phyloP scores from a whole-genome alignment of 495 filamentous ascomycete species.

The Aspergillus panamensis region DNA sequence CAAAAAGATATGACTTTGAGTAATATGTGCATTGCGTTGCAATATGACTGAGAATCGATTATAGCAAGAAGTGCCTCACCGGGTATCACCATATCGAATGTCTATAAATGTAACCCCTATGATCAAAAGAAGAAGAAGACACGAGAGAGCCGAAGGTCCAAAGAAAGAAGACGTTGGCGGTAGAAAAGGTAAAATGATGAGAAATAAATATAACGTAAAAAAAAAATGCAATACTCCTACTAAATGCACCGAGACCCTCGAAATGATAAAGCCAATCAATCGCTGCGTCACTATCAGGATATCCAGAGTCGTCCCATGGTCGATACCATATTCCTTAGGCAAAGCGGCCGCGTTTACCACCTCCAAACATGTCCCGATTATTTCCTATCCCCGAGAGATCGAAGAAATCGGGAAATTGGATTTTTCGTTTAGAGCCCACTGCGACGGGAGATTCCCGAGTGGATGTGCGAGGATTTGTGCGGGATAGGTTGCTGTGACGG shows the following conservation, averaged over 20 bases:
- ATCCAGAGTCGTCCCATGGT: slow-evolving; percentile 38
- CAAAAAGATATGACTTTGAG: not conserved
- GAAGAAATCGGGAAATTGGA: slow-evolving; percentile 76
- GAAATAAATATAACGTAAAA: slow-evolving; percentile 16
- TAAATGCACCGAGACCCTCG: slow-evolving; percentile 39
- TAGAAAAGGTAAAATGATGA: slow-evolving; percentile 18
- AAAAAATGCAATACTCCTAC: slow-evolving; percentile 39
- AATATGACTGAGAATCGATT: slow-evolving; percentile 25
- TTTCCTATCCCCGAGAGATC: slow-evolving; percentile 65
- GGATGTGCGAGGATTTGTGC: slow-evolving; percentile 41
- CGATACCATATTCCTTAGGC: slow-evolving; percentile 46
- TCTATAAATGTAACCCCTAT: slow-evolving; percentile 39
- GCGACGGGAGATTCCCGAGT: slow-evolving; percentile 43
- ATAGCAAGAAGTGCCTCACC: slow-evolving; percentile 34
- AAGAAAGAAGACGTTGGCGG: slow-evolving; percentile 12
- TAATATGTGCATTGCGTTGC: slow-evolving; percentile 9
- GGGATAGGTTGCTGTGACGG: slow-evolving; percentile 45
- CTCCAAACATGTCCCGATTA: slow-evolving; percentile 61
- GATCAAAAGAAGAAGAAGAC: slow-evolving; percentile 14
- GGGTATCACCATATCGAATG: slow-evolving; percentile 42
- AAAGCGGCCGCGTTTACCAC: slow-evolving; percentile 70
- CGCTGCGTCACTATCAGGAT: slow-evolving; percentile 40
- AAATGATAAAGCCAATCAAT: slow-evolving; percentile 29
- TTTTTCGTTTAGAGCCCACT: slow-evolving; percentile 73
- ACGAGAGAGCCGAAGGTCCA: not conserved